Percentiles rank a stretch among this genome's conserved stretches.
phyloP scores from a whole-genome alignment of 2,329 filamentous ascomycete species.

The Epichloe uncinata region DNA sequence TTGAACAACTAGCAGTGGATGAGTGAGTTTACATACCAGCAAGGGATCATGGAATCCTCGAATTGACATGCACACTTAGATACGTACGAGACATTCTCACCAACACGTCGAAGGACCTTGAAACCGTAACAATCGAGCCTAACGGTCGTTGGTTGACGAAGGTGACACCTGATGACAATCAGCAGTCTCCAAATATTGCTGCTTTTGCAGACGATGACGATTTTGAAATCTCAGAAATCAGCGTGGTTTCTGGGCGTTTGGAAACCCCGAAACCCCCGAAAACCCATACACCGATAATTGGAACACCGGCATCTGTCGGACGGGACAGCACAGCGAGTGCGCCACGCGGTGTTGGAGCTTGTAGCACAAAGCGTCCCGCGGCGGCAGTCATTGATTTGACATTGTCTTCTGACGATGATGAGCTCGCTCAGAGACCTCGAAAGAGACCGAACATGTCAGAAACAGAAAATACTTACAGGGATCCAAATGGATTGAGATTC shows the following conservation, averaged over 20 bases:
- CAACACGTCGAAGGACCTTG: conserved; percentile 54
- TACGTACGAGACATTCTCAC: conserved; percentile 81
- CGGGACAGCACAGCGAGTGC: conserved; percentile 22
- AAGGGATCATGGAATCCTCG: background rate
- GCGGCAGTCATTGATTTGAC: conserved; percentile 47
- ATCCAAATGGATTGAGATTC: conserved; percentile 8
- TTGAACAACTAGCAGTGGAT: conserved; percentile 73
- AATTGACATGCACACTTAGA: conserved; percentile 25
- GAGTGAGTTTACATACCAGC: conserved; percentile 41
- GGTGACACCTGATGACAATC: conserved; percentile 18
- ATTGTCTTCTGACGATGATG: conserved; percentile 40
- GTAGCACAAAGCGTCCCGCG: conserved; percentile 33
- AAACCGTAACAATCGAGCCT: conserved; percentile 84
- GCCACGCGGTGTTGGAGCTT: conserved; percentile 21
- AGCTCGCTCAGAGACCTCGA: conserved; percentile 27
- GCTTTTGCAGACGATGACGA: conserved; percentile 34
- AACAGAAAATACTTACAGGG: conserved; percentile 14
- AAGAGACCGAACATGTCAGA: conserved; percentile 31
- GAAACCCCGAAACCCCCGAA: conserved; percentile 20
- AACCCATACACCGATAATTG: conserved; percentile 20
- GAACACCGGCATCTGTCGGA: conserved; percentile 25
- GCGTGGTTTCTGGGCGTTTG: conserved; percentile 19
- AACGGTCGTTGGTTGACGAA: conserved; percentile 59
- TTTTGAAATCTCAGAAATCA: conserved; percentile 33
- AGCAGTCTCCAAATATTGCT: conserved; percentile 15